These are phyloP conservation scores for Rhododendron williamsianum DNA, from an alignment of 148 eudicot species.

Conservation along the genomic window DNA sequence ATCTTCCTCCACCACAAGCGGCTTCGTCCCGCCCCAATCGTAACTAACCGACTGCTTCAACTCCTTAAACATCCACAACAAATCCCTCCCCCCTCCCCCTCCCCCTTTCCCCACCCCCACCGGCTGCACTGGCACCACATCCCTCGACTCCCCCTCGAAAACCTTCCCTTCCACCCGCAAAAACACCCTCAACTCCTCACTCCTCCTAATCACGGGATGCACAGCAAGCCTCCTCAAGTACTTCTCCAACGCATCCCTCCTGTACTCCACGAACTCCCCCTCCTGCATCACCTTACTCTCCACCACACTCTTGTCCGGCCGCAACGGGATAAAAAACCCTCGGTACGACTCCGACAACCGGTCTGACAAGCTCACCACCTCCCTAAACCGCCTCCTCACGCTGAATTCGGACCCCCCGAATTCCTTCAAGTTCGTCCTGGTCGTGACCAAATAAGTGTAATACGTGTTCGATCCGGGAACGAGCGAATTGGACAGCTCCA, in stretches of 20 bases:
- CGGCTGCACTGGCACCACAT: slow-evolving; percentile 40
- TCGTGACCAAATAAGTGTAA: slow-evolving; percentile 43
- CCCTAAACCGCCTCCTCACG: slow-evolving; percentile 54
- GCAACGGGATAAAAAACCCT: slow-evolving; percentile 50
- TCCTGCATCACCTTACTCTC: slow-evolving; percentile 72
- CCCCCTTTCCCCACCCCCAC: slow-evolving; percentile 22
- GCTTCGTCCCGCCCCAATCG: slow-evolving; percentile 59
- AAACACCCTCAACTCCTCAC: slow-evolving; percentile 58
- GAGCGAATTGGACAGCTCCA: slow-evolving; percentile 55
- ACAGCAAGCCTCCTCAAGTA: slow-evolving; percentile 44
- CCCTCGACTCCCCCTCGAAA: slow-evolving; percentile 26
- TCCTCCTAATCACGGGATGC: slow-evolving; percentile 50
- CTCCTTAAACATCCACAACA: slow-evolving; percentile 62
- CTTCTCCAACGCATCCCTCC: slow-evolving; percentile 56
- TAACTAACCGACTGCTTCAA: slow-evolving; percentile 60
- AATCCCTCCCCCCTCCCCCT: slow-evolving; percentile 49
- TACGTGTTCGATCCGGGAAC: slow-evolving; percentile 63
- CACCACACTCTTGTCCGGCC: slow-evolving; percentile 77
- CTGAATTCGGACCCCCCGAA: slow-evolving; percentile 48
- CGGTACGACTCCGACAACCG: slow-evolving; percentile 45
- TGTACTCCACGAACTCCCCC: slow-evolving; percentile 61
- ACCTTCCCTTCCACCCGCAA: slow-evolving; percentile 41
- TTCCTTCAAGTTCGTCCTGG: slow-evolving; percentile 47
- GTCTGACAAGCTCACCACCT: slow-evolving; percentile 51
- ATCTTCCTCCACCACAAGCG: slow-evolving; percentile 52